These are phyloP conservation scores for Sporobolomyces pararoseus DNA, from an alignment of 768 basidiomycete species.

Conservation along the genomic window DNA sequence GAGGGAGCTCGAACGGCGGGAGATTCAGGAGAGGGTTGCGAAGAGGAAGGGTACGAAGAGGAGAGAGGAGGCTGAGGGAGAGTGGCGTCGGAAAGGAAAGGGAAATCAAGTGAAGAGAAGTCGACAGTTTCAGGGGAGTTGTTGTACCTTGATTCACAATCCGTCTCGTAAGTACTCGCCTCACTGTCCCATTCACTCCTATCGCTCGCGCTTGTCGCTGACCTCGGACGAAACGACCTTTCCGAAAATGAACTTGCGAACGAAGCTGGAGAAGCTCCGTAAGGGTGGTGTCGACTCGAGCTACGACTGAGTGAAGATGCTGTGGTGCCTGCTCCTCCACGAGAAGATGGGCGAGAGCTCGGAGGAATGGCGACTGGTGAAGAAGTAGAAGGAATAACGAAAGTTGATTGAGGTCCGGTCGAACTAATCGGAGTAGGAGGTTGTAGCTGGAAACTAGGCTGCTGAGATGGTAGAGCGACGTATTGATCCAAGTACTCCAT, in stretches of 20 bases:
- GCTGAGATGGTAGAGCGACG: neutral
- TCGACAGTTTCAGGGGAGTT: neutral
- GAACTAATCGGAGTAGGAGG: constrained; percentile 19
- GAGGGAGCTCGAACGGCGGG: neutral
- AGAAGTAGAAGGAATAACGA: constrained; percentile 11
- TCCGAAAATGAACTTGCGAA: constrained; percentile 10
- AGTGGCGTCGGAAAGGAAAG: neutral
- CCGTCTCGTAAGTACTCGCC: constrained; percentile 18
- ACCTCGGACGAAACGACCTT: constrained; percentile 7
- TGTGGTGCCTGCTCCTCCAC: constrained; percentile 2
- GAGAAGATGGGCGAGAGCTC: constrained; percentile 11
- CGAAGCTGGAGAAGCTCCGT: constrained; percentile 24
- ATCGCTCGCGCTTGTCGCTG: constrained; percentile 27
- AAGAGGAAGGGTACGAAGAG: neutral
- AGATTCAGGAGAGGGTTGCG: neutral
- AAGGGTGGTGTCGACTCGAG: constrained; percentile 30
- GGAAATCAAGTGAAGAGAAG: neutral
- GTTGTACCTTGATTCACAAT: neutral
- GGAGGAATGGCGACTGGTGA: constrained; percentile 4
- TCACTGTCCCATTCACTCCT: constrained; percentile 31
- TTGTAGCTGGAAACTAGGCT: constrained; percentile 4
- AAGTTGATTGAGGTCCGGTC: neutral
- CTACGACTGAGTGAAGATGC: constrained; percentile 7
- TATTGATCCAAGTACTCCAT: constrained; percentile 24
- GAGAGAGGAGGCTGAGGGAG: neutral